Percentiles rank a stretch among this genome's conserved stretches.
Conservation (phyloP, 2,329 filamentous ascomycete genomes). For the Pseudogymnoascus sp. region DNA sequence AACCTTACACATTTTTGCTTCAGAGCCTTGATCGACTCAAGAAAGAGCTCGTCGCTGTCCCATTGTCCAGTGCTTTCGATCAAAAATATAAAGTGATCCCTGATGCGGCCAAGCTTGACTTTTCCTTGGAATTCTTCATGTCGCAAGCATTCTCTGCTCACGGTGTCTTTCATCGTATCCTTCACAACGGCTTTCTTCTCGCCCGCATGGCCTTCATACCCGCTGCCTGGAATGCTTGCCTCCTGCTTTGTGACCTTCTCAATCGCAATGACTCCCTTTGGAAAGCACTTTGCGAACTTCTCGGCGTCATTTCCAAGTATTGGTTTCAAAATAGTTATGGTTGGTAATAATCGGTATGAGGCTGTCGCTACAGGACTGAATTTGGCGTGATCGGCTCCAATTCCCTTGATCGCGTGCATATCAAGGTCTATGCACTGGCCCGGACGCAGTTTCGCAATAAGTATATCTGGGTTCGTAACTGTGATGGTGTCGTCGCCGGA, state of each 20-base stretch:
- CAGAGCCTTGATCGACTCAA: constrained; percentile 77
- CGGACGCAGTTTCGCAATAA: constrained; percentile 88
- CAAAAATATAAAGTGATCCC: constrained; percentile 96
- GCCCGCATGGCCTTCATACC: constrained; percentile 66
- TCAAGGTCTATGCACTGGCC: constrained; percentile 78
- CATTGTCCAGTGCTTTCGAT: constrained; percentile 94
- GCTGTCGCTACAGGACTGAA: constrained; percentile 95
- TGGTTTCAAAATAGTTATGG: constrained; percentile 73
- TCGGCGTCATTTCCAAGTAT: constrained; percentile 80
- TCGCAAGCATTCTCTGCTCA: constrained; percentile 83
- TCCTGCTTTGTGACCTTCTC: constrained; percentile 64
- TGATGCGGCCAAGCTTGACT: constrained; percentile 80
- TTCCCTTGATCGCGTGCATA: constrained; percentile 91
- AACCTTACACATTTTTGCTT: constrained; percentile 75
- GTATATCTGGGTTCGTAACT: constrained; percentile 81
- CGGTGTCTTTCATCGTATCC: constrained; percentile 88
- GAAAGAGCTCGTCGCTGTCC: constrained; percentile 85
- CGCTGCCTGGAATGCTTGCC: constrained; percentile 48
- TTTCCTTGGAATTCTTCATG: constrained; percentile 92
- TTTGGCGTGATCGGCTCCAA: constrained; percentile 91
- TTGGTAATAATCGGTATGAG: constrained; percentile 81
- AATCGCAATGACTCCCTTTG: constrained; percentile 74
- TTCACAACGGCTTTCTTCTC: constrained; percentile 80
- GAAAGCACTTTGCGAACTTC: constrained; percentile 88
- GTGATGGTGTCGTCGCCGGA: constrained; percentile 58